Conservation (phyloP, 202 grass and related monocot species). For the Cymbopogon flexuosus region DNA sequence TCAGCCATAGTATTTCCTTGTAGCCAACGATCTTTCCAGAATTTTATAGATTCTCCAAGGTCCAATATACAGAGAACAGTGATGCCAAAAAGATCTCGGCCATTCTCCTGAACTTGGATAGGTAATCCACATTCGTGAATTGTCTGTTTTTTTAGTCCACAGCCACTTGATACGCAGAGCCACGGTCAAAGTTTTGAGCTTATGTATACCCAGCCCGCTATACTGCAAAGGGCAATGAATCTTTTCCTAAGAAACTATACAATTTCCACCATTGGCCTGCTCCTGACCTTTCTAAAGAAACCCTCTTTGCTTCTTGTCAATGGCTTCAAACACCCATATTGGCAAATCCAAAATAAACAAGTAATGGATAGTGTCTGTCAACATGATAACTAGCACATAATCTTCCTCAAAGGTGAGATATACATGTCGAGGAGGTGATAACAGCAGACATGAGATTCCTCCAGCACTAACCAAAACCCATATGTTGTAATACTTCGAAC, state of each 20-base stretch:
- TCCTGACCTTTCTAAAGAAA: neutral
- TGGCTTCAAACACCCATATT: neutral
- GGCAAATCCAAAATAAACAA: neutral
- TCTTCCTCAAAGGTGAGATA: neutral
- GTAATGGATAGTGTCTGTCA: neutral
- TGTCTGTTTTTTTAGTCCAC: no score
- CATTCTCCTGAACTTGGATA: no score
- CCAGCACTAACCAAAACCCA: neutral
- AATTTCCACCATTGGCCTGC: neutral
- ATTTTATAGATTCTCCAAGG: no score
- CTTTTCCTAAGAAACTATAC: neutral
- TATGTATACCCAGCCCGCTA: neutral
- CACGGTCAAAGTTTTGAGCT: neutral
- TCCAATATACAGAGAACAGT: no score
- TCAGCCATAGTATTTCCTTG: no score
- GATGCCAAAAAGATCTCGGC: no score
- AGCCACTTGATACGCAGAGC: neutral
- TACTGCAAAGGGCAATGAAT: neutral
- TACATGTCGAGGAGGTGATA: neutral
- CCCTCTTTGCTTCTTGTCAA: neutral
- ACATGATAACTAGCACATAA: neutral
- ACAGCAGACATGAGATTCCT: neutral
- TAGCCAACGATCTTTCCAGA: no score
- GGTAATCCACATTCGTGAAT: neutral
- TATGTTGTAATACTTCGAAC: neutral